A percentile compares a stretch with the other conserved stretches of the same genome.
These are phyloP conservation scores for Rhexocercosporidium sp. DNA, from an alignment of 2,329 filamentous ascomycete genomes.

Conservation along the genomic window DNA sequence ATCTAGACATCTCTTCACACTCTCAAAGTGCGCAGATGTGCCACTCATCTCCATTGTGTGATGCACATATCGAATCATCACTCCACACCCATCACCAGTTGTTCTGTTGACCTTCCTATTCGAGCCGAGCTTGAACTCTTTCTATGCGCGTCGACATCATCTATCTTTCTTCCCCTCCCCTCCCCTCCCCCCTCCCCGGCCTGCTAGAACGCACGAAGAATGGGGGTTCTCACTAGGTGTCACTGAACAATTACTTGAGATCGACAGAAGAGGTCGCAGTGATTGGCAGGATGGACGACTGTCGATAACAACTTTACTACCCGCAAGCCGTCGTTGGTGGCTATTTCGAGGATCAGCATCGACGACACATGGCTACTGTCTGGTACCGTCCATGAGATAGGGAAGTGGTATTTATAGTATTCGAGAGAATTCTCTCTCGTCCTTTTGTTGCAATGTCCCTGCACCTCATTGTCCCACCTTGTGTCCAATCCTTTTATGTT, in stretches of 20 bases:
- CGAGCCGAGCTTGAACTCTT: not conserved
- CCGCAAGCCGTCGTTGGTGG: not conserved
- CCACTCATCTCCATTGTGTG: no score
- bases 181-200: not conserved
- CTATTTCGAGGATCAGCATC: not conserved
- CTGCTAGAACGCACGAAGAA: slow-evolving; percentile 5
- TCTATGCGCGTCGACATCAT: not conserved
- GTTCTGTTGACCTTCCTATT: not conserved
- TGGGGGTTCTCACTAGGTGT: not conserved
- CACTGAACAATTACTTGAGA: not conserved
- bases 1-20: not conserved
- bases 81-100: not conserved
- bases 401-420: not conserved
- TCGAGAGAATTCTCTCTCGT: not conserved
- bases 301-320: not conserved
- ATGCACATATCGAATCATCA: not conserved
- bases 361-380: not conserved
- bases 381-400: not conserved
- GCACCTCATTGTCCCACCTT: not conserved
- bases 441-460: not conserved
- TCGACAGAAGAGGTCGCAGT: not conserved
- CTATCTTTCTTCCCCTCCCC: not conserved
- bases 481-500: no score
- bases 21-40: no score
- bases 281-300: not conserved